phyloP scores from a whole-genome alignment of 495 filamentous ascomycete species.

The Aspergillus heteromorphus region DNA sequence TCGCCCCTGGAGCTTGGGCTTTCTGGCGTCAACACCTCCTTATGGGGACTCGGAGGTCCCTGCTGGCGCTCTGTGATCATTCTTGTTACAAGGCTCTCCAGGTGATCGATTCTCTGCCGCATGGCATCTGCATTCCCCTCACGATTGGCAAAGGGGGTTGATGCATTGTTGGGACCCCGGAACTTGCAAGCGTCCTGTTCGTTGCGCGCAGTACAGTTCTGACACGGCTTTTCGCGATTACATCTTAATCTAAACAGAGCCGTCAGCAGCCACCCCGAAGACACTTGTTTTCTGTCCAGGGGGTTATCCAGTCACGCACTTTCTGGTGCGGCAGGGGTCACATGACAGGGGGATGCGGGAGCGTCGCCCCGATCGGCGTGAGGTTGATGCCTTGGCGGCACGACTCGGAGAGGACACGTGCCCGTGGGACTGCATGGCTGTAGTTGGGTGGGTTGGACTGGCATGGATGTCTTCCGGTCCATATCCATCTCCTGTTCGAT shows the following conservation, averaged over 20 bases:
- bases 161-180: not conserved
- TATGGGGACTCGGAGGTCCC: not conserved
- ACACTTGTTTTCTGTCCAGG: too few relatives aligned
- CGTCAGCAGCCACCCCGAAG: not conserved
- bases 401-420: not conserved
- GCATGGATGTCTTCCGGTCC: not conserved
- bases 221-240: slow-evolving; percentile 9
- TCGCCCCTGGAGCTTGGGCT: not conserved
- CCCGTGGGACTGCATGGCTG: not conserved
- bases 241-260: slow-evolving; percentile 7
- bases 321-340: slow-evolving; percentile 9
- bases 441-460: not conserved
- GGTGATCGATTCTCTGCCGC: slow-evolving; percentile 8
- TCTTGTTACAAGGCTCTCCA: slow-evolving; percentile 9
- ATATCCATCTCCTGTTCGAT: not conserved
- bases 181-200: slow-evolving; percentile 1
- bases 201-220: slow-evolving; percentile 6
- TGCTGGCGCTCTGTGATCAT: not conserved
- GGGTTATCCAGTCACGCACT: not conserved
- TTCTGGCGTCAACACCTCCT: not conserved
- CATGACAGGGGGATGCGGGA: slow-evolving; percentile 11
- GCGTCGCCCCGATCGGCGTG: not conserved
- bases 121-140: not conserved
- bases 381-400: not conserved
- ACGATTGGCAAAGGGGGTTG: not conserved